Conservation (phyloP, 2,329 filamentous ascomycete species). For the Fusarium nygamai region DNA sequence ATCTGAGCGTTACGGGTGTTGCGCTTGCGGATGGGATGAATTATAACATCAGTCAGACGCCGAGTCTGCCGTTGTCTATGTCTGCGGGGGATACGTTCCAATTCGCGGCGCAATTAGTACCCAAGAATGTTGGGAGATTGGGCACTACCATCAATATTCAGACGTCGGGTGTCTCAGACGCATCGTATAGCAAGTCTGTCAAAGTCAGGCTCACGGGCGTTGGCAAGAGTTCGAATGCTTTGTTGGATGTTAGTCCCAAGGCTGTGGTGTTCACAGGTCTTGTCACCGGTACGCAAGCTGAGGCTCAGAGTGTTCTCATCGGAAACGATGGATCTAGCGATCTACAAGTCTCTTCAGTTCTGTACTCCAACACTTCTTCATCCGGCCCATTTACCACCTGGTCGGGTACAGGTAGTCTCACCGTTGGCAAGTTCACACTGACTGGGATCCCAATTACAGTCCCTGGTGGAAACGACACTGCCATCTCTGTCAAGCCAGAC, state of each 20-base stretch:
- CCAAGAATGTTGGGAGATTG: conserved; percentile 55
- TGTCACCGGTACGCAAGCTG: conserved; percentile 54
- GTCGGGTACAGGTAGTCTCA: conserved; percentile 48
- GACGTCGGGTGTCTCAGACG: conserved; percentile 57
- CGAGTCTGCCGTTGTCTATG: conserved; percentile 46
- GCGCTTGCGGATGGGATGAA: conserved; percentile 47
- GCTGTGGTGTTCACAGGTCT: conserved; percentile 60
- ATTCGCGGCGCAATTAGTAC: conserved; percentile 55
- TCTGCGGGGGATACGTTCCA: conserved; percentile 52
- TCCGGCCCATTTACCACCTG: conserved; percentile 57
- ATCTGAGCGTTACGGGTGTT: conserved; percentile 53
- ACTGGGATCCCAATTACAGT: conserved; percentile 57
- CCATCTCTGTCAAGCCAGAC: conserved; percentile 59
- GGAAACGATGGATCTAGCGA: conserved; percentile 59
- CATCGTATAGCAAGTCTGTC: conserved; percentile 56
- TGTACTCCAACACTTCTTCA: conserved; percentile 55
- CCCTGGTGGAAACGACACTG: conserved; percentile 49
- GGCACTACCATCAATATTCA: conserved; percentile 59
- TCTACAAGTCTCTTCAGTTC: conserved; percentile 56
- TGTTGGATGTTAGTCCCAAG: conserved; percentile 59
- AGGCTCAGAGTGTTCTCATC: conserved; percentile 57
- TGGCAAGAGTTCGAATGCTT: conserved; percentile 56
- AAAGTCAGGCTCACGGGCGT: conserved; percentile 60
- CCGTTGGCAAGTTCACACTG: conserved; percentile 61
- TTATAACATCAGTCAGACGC: conserved; percentile 50